Evolutionary conservation across 2,329 filamentous ascomycete species (phyloP).

Genomic region (Rutstroemia sydowiana): DNA sequence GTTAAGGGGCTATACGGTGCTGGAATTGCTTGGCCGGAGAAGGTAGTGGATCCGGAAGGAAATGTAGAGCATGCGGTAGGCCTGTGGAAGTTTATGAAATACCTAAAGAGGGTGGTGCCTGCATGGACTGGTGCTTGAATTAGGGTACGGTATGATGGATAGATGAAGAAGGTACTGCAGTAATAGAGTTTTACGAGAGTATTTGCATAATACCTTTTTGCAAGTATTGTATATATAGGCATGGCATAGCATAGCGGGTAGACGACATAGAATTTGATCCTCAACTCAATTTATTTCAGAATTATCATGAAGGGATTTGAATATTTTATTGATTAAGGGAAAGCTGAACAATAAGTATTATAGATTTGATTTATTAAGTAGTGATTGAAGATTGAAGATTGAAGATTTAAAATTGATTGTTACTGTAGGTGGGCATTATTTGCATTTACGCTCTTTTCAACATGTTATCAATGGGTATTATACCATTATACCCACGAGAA

Average conservation of each 20-base stretch:
- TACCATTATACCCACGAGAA: too few species aligned
- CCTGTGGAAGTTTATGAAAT: conserved; percentile 60
- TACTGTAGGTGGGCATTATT: too few species aligned
- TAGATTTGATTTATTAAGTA: too few species aligned
- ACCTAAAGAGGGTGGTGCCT: conserved; percentile 46
- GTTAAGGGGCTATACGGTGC: conserved; percentile 51
- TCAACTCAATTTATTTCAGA: too few species aligned
- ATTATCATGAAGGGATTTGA: too few species aligned
- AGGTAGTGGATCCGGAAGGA: conserved; percentile 51
- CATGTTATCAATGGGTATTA: too few species aligned
- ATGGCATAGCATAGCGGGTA: background rate
- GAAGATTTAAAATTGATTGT: too few species aligned
- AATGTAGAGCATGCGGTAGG: conserved; percentile 57
- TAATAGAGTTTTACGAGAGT: too few species aligned
- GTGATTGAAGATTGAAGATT: too few species aligned
- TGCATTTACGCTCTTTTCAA: too few species aligned
- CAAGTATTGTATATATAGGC: background rate
- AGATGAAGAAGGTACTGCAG: background rate
- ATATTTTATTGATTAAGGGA: too few species aligned
- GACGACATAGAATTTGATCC: background rate
- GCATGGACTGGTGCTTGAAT: conserved; percentile 35
- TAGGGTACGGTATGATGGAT: background rate
- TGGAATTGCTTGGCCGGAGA: conserved; percentile 57
- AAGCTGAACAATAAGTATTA: too few species aligned
- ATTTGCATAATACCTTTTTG: background rate